phyloP scores from a whole-genome alignment of 2,329 filamentous ascomycete genomes.

The Herpotrichia juniperi region DNA sequence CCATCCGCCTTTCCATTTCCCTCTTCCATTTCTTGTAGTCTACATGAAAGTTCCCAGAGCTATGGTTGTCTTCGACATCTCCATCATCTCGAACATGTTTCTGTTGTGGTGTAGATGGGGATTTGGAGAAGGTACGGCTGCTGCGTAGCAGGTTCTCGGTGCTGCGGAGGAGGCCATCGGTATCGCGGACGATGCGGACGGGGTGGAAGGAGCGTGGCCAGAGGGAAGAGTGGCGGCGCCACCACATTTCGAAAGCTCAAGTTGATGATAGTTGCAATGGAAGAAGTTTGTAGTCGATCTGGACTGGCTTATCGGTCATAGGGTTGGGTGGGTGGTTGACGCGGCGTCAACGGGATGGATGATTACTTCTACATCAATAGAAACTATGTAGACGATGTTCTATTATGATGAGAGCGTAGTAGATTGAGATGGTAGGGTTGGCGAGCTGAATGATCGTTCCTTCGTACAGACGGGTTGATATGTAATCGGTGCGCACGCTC shows the following conservation, averaged over 20 bases:
- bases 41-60: background rate
- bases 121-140: slow-evolving; percentile 36
- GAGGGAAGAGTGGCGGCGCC: slow-evolving; percentile 34
- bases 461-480: too few species aligned
- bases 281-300: too few species aligned
- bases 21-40: slow-evolving; percentile 36
- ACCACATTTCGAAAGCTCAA: slow-evolving; percentile 28
- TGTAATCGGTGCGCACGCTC: too few species aligned
- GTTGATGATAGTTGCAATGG: too few species aligned
- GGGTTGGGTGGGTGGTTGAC: too few species aligned
- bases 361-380: too few species aligned
- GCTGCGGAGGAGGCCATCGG: slow-evolving; percentile 26
- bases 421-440: too few species aligned
- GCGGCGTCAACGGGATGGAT: too few species aligned
- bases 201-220: slow-evolving; percentile 26
- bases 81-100: slow-evolving; percentile 19
- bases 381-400: too few species aligned
- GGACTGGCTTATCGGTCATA: too few species aligned
- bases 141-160: background rate
- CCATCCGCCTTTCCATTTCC: slow-evolving; percentile 27
- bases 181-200: slow-evolving; percentile 27
- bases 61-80: background rate
- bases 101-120: slow-evolving; percentile 21
- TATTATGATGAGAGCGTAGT: too few species aligned
- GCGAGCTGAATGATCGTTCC: too few species aligned